Percentiles rank a stretch among this genome's conserved stretches.
Evolutionary conservation across 768 basidiomycete genomes (phyloP).

Genomic region (Mycena venus): DNA sequence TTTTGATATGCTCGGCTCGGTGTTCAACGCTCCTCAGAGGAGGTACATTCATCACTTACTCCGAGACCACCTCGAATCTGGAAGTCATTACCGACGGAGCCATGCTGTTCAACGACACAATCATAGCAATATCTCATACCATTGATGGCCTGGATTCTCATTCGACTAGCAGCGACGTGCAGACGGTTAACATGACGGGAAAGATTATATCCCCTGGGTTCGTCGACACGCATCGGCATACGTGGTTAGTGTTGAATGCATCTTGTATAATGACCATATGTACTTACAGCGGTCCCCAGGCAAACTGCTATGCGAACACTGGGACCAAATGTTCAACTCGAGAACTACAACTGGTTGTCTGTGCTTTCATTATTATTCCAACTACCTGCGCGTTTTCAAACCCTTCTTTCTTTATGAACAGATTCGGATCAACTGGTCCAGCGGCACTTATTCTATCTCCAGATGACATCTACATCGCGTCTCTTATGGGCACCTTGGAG

Average conservation of each 20-base stretch:
- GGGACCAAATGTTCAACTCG: constrained; percentile 21
- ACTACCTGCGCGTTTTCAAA: not conserved
- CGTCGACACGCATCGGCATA: constrained; percentile 25
- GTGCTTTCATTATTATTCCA: not conserved
- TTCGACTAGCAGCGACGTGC: not conserved
- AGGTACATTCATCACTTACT: constrained; percentile 26
- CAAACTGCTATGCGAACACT: constrained; percentile 15
- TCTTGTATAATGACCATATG: not conserved
- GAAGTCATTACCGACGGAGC: constrained; percentile 21
- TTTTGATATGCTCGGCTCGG: not conserved
- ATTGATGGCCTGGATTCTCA: constrained; percentile 21
- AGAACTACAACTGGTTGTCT: constrained; percentile 20
- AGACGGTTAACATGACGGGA: constrained; percentile 21
- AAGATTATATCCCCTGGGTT: constrained; percentile 26
- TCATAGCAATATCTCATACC: constrained; percentile 15
- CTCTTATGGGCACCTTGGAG: constrained; percentile 21
- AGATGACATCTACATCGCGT: constrained; percentile 16
- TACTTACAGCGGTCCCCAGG: not conserved
- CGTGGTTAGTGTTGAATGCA: constrained; percentile 3
- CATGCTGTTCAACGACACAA: constrained; percentile 22
- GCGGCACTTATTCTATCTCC: constrained; percentile 16
- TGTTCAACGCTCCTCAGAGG: constrained; percentile 19
- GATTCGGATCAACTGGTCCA: constrained; percentile 7
- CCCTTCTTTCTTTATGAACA: not conserved
- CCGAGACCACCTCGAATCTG: constrained; percentile 11